Evolutionary conservation across 495 filamentous ascomycete species (phyloP).

Genomic region (Aspergillus homomorphus): DNA sequence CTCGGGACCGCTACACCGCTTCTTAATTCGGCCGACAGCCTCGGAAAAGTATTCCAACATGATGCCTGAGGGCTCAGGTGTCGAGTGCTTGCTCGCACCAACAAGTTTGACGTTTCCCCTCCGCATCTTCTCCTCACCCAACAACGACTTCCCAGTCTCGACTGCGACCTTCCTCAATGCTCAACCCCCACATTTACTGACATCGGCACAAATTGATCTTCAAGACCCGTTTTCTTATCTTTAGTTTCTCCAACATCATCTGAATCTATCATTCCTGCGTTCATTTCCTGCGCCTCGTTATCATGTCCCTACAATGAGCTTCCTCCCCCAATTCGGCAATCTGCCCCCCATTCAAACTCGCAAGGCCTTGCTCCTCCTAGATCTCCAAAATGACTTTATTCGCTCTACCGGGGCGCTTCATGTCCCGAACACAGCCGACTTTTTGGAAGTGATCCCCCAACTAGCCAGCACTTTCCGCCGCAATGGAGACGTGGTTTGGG

Average conservation of each 20-base stretch:
- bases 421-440: conserved; percentile 60
- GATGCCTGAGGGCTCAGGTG: background rate
- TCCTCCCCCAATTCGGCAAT: conserved; percentile 34
- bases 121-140: background rate
- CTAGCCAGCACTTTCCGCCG: conserved; percentile 74
- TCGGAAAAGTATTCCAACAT: background rate
- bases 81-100: background rate
- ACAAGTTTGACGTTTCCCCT: background rate
- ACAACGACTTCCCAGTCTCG: background rate
- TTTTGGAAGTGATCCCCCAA: conserved; percentile 61
- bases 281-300: background rate
- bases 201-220: background rate
- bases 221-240: background rate
- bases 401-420: conserved; percentile 65
- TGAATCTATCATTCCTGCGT: background rate
- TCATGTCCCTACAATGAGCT: conserved; percentile 33
- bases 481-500: conserved; percentile 81
- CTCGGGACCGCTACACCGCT: background rate
- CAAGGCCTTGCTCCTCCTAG: conserved; percentile 79
- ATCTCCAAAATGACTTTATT: conserved; percentile 91
- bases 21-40: background rate
- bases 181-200: background rate
- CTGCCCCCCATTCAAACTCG: conserved; percentile 62
- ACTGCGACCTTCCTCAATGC: background rate
- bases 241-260: background rate